Conservation (phyloP, 768 basidiomycete species). For the Podaxis mareebaensis region DNA sequence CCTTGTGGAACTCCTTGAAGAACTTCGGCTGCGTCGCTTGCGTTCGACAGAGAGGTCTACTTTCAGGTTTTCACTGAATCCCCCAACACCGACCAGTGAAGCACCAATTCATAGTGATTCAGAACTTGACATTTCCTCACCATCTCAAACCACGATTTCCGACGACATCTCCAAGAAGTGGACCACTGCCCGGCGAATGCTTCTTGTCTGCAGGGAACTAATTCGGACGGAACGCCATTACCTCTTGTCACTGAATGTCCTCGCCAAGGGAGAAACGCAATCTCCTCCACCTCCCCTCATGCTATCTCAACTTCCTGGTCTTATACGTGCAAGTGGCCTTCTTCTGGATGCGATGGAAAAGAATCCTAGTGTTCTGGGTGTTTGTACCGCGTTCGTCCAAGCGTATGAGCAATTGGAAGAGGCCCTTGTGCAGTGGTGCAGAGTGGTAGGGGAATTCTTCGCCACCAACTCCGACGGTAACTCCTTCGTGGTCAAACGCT, state of each 20-base stretch:
- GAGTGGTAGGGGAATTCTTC: slow-evolving; percentile 42
- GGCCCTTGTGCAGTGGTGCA: slow-evolving; percentile 62
- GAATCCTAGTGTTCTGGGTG: slow-evolving; percentile 67
- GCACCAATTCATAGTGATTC: slow-evolving; percentile 12
- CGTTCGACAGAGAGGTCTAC: slow-evolving; percentile 1
- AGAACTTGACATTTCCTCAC: not conserved
- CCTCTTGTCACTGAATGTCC: slow-evolving; percentile 33
- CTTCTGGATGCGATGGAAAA: slow-evolving; percentile 47
- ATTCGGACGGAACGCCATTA: slow-evolving; percentile 47
- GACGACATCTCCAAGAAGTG: slow-evolving; percentile 23
- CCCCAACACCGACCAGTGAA: slow-evolving; percentile 26
- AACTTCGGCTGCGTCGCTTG: slow-evolving; percentile 2
- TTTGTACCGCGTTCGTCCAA: slow-evolving; percentile 58
- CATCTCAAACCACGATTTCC: not conserved
- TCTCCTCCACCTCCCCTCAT: slow-evolving; percentile 52
- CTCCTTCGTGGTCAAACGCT: slow-evolving; percentile 1
- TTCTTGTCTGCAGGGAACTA: slow-evolving; percentile 42
- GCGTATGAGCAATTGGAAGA: slow-evolving; percentile 51
- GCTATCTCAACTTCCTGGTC: slow-evolving; percentile 48
- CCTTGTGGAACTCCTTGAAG: slow-evolving; percentile 11
- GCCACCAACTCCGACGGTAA: not conserved
- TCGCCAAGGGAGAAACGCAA: slow-evolving; percentile 36
- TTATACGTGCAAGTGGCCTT: slow-evolving; percentile 50
- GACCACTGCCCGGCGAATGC: slow-evolving; percentile 37
- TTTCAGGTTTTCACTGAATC: not conserved